Evolutionary conservation across 306 rosid species (phyloP), one percentile per base, ranked within the genome.

Genomic region (Malus asiatica): DNA sequence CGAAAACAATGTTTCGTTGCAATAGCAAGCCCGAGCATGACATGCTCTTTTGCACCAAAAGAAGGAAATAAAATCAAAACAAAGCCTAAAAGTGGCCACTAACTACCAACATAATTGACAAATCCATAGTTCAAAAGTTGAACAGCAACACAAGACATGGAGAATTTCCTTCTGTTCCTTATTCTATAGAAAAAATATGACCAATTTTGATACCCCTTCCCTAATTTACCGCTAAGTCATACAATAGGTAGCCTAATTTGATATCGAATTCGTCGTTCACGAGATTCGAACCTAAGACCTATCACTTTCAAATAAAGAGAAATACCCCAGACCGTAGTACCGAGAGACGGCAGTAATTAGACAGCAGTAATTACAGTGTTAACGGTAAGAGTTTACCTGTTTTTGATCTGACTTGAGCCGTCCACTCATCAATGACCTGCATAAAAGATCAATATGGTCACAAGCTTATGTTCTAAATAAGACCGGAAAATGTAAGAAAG

Each of bases 391-490:
- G 27, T 78, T 81, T 77, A 91, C 98, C 94, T 78, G 88, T 81
- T 86, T 80, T 84, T 71, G 98, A 86, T 83, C 89, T 86, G 77
- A 90, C 87, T 90, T 91, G 98, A 53, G 65, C 77, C 22, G 90
- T 85, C 98, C 98, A 94, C 87, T 94, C 98, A 72, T 90, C 95
- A 76, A 83, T 88, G 69, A 94, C 78, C 98, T 93, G 88, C 86
- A 83, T 19, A 61, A 75, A 74, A 74, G 72, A 60, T 48, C 59
- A 64, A 79, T 8, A 51, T 1, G 29, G 33, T 16, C 27, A 61
- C 64, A 23, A 13, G 20, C 4, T 20, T 53, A 18, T 20, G 44
- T 70, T 70, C 33, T 7, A 71, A 18, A 11, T 60, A 33, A 27
- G 19, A 57, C 38, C 35, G 8, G 18, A 22, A 46, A 23, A 20